Evolutionary conservation across 164 flowering plant species (phyloP).

Genomic region (Magnolia changhungtana): DNA sequence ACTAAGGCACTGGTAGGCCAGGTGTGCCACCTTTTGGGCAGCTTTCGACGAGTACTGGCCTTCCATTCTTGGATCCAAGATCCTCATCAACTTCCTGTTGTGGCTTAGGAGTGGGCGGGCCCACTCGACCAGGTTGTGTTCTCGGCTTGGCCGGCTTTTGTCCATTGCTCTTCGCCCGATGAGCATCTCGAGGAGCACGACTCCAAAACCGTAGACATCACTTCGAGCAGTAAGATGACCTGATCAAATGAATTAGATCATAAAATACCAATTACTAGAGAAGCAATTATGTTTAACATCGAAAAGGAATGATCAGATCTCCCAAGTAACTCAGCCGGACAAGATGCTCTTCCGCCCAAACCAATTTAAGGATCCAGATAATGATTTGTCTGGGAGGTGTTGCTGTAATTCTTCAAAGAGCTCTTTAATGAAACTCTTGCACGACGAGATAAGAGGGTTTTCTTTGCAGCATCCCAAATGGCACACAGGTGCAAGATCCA

Average conservation of each 20-base stretch:
- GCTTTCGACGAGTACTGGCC: constrained; percentile 65
- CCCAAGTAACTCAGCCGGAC: too few species aligned
- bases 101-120: constrained; percentile 82
- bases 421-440: too few species aligned
- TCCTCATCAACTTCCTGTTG: constrained; percentile 59
- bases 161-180: constrained; percentile 87
- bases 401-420: too few species aligned
- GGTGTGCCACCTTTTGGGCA: constrained; percentile 65
- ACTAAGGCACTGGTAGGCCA: constrained; percentile 91
- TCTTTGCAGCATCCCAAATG: too few species aligned
- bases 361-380: background rate
- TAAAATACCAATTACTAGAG: background rate
- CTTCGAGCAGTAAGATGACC: constrained; percentile 92
- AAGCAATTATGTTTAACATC: background rate
- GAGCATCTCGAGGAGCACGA: constrained; percentile 91
- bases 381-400: background rate
- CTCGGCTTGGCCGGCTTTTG: constrained; percentile 82
- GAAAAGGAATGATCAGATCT: too few species aligned
- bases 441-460: too few species aligned
- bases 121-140: constrained; percentile 93
- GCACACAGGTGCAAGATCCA: too few species aligned
- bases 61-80: constrained; percentile 86
- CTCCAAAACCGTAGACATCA: constrained; percentile 95
- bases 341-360: background rate
- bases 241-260: constrained; percentile 16